Base-by-base conservation (phyloP, 345 rosid genomes). In the Abelmoschus esculentus region DNA sequence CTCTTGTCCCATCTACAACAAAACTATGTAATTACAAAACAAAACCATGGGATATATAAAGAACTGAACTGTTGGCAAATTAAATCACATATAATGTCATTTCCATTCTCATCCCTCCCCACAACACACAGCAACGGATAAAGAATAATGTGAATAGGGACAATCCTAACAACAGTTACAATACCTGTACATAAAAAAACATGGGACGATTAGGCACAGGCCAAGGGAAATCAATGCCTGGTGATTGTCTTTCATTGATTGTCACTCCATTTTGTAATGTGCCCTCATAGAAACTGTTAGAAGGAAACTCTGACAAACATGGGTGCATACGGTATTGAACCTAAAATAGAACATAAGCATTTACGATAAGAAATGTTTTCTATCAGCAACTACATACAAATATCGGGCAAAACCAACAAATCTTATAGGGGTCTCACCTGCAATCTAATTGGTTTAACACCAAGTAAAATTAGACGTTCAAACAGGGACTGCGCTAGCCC, bases 311-410 rank as follows among this genome's bases (percentile, higher is more conserved):
- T 3, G 99, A 95, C 76, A 95, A 79, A 67, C 85, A 89, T 66
- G 99, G 99, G 74, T 95, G 99, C 99, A 95, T 95, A 49, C 99
- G 96, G 66, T 95, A 95, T 73, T 95, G 99, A 67, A 95, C 99
- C 99, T 95, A 76, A 71, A 64, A 68, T 58, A 71, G 18, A 75
- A 62, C 59, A 70, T 26, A 74, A 40, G 69, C 14, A 78, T 70
- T 71, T 46, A 36, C 18, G 40, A 34, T 65, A 66, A 63, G 36
- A 57, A 32, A 34, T 54, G 14, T 22, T 55, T 66, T 52, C 12
- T 0, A 52, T 63, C 14, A 71, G 44, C 72, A 54, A 68, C 14
- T 0, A 22, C 14, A 14, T 15, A 22, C 34, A 71, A 22, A 38
- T 18, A 8, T 44, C 52, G 12, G 49, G 7, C 8, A 61, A 61